Evolutionary conservation across 202 grass and related monocot species (phyloP).

Genomic region (Setaria viridis): DNA sequence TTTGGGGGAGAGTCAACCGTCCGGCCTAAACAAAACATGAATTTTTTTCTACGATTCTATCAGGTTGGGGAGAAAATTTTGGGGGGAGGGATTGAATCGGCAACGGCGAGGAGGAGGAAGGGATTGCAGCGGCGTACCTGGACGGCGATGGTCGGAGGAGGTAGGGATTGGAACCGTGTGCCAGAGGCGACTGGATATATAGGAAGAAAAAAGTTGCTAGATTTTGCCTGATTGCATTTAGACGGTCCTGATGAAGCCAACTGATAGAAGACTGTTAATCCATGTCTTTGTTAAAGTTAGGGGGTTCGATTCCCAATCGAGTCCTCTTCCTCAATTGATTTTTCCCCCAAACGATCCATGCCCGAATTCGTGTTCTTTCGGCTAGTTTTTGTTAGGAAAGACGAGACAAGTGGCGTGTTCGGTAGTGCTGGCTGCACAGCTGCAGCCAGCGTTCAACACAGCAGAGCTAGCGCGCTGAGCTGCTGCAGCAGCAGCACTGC

Average conservation of each 20-base stretch:
- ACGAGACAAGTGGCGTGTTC: too few relatives aligned
- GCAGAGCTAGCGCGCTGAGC: too few relatives aligned
- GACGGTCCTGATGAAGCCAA: not conserved
- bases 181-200: not conserved
- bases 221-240: not conserved
- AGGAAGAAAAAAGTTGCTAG: accelerated
- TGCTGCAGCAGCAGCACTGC: too few relatives aligned
- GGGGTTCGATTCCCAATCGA: not conserved
- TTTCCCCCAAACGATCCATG: not conserved
- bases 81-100: too few relatives aligned
- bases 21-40: not conserved
- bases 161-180: not conserved
- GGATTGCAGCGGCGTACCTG: conserved; percentile 1
- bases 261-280: not conserved
- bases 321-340: not conserved
- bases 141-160: too few relatives aligned
- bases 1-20: not conserved
- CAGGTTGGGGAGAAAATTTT: not conserved
- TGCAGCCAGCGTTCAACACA: too few relatives aligned
- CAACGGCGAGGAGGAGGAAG: not conserved
- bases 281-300: not conserved
- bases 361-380: not conserved
- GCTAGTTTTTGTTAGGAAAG: too few relatives aligned
- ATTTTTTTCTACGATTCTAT: not conserved
- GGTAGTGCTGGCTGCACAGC: too few relatives aligned